These are phyloP conservation scores for Turnera subulata DNA, from an alignment of 345 rosid species.

Conservation along the genomic window DNA sequence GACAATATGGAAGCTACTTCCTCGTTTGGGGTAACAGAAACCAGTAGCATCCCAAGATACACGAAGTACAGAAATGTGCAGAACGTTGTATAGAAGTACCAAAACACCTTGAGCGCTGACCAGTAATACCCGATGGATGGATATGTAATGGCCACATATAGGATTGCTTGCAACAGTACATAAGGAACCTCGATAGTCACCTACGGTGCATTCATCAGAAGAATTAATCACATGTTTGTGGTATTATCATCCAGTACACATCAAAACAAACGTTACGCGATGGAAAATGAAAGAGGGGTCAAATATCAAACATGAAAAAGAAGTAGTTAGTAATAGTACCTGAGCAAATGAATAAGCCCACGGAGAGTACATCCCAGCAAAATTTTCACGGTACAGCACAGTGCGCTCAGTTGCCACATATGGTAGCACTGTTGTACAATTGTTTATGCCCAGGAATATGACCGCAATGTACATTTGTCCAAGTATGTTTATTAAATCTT, in stretches of 20 bases:
- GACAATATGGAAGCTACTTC: constrained; percentile 34
- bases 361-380: constrained; percentile 54
- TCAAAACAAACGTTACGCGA: no score
- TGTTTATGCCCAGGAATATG: constrained; percentile 32
- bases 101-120: neutral
- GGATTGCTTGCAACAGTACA: neutral
- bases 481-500: constrained; percentile 44
- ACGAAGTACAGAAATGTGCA: constrained; percentile 35
- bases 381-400: constrained; percentile 1
- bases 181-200: constrained; percentile 25
- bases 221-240: no score
- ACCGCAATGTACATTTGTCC: constrained; percentile 40
- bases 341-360: constrained; percentile 59
- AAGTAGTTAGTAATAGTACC: no score
- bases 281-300: no score
- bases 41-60: constrained; percentile 46
- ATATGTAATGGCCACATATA: constrained; percentile 6
- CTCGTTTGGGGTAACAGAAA: constrained; percentile 35
- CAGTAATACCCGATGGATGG: constrained; percentile 6
- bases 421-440: constrained; percentile 42
- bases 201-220: no score
- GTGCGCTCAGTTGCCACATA: constrained; percentile 38
- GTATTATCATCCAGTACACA: no score
- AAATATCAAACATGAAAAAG: no score
- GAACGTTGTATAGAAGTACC: no score